Base-by-base conservation (phyloP, 2,329 filamentous ascomycete species). In the Cladobotryum mycophilum region DNA sequence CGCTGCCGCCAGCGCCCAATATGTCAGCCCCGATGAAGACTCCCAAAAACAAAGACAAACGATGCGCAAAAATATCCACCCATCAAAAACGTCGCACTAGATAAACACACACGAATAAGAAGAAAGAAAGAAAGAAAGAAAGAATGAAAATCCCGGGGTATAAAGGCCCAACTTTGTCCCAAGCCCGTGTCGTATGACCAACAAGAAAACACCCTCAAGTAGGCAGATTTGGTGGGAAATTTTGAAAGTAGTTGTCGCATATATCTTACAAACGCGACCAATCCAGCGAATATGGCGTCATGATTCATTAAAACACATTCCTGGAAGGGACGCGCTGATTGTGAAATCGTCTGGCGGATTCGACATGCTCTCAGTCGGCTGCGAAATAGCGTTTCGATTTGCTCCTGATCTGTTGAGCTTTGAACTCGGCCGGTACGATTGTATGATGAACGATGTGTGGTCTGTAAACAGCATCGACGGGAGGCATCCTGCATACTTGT, bases 381-480 rank as follows among this genome's bases (percentile, higher is more conserved):
- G 81, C 79, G 64, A 89, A 89, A 61, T 89, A 89, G 51, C 84
- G 76, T 65, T 88, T 89, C 40, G 81, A 78, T 62, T 82, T 84
- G 60, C 74, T 85, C 59, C 79, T 75, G 2, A 81, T 72, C 59
- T 85, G 80, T 55, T 85, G 80, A 2, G 85, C 84, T 62, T 87
- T 87, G 60, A 86, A 76, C 59, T 88, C 85, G 4, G 81, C 77
- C 9, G 84, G 83, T 44, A 86, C 74, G 43, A 80, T 79, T 14
- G 88, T 92, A 65, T 96, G 91, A 68, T 97, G 92, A 3, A 96
- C 91, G 14, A 96, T 89, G 66, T 96, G 91, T 5, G 91, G 92
- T 45, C 89, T 78, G 65, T 95, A 96, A 14, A 96, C 85, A 5
- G 89, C 89, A 67, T 95, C 89, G 3, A 95, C 88, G 1, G 89